Conservation (phyloP, 371 early-diverging fungal species). For the Apophysomyces trapeziformis region DNA sequence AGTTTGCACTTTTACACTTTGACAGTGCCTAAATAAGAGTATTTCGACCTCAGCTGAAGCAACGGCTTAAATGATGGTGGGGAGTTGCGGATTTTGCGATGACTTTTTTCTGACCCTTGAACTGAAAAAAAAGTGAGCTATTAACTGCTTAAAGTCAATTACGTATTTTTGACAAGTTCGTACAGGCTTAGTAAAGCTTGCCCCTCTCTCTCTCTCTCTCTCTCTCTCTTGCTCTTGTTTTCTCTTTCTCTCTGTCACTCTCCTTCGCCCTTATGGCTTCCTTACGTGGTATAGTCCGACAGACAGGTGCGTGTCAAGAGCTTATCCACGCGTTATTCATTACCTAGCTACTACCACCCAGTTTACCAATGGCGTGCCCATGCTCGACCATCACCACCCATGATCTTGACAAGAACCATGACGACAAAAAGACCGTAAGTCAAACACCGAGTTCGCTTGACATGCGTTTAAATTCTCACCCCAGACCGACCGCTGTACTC, state of each 20-base stretch:
- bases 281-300: neutral
- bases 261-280: neutral
- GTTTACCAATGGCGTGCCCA: neutral
- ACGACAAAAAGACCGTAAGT: conserved; percentile 9
- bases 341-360: neutral
- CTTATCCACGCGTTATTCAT: neutral
- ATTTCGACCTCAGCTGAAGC: neutral
- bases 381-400: neutral
- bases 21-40: no score
- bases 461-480: neutral
- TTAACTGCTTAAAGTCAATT: neutral
- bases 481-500: conserved; percentile 77
- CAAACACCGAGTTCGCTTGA: no score
- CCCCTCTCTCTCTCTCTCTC: neutral
- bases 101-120: neutral
- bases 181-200: neutral
- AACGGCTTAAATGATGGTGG: neutral
- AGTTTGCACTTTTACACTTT: no score
- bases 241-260: neutral
- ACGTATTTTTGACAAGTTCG: neutral
- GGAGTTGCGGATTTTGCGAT: neutral
- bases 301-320: conserved; percentile 1
- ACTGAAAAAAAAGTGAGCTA: neutral
- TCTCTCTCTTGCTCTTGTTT: no score
- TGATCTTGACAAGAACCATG: neutral